Base-by-base conservation (phyloP, 177 flowering plant genomes). In the Vitis hybrid region DNA sequence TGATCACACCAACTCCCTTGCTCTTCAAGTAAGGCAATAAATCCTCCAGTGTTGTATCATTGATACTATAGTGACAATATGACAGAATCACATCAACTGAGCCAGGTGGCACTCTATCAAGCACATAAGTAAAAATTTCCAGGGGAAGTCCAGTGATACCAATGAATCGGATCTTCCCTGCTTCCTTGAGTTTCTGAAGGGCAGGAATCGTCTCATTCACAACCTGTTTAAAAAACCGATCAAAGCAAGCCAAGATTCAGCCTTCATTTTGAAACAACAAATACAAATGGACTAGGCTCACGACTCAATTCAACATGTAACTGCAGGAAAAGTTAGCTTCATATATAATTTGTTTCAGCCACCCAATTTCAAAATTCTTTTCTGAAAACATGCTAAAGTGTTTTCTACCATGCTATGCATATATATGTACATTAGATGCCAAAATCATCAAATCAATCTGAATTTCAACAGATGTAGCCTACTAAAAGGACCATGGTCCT, bases 71-170 rank as follows among this genome's bases (percentile, higher is more conserved):
- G 75, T 95, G 98, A 67, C 99, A 95, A 72, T 95, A 95, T 12
- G 98, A 95, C 59, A 92, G 80, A 66, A 94, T 83, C 56, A 90
- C 98, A 77, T 94, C 99, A 24, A 95, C 85, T 6, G 95, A 76
- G 59, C 98, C 99, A 51, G 92, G 90, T 9, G 98, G 90, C 51
- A 94, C 95, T 73, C 97, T 82, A 77, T 93, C 98, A 14, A 95
- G 88, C 68, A 95, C 99, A 64, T 92, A 88, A 31, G 87, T 83
- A 68, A 89, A 95, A 38, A 92, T 74, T n/a, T 50, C 84, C 78
- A 94, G 79, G 6, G 99, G 99, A 72, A 95, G 90, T 65, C 99
- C 98, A 31, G 97, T 95, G 60, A 95, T 92, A 59, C 98, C 99
- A 72, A 93, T 86, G 82, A 88, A 90, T 54, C 90, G 81, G 59